Conservation (phyloP, 2,329 filamentous ascomycete species). For the Penicillium sp. region DNA sequence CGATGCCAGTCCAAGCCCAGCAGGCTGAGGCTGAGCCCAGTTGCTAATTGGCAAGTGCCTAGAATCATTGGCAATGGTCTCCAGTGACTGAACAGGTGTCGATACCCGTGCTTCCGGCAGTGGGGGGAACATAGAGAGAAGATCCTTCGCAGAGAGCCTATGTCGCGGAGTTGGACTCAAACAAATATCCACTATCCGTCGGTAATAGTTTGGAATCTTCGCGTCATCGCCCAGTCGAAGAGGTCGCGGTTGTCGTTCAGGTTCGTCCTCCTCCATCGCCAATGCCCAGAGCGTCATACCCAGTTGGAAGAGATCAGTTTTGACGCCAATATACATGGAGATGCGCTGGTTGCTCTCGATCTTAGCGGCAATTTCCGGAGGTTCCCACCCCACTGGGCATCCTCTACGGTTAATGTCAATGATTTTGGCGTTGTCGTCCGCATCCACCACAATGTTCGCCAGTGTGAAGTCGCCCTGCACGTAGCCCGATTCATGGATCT, state of each 20-base stretch:
- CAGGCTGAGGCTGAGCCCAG: background rate
- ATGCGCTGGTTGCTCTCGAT: constrained; percentile 87
- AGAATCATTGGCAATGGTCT: background rate
- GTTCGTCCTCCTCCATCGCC: constrained; percentile 83
- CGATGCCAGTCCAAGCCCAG: background rate
- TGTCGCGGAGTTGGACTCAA: constrained; percentile 70
- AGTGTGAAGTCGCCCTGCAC: constrained; percentile 97
- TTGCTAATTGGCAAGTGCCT: constrained; percentile 9
- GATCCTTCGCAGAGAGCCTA: constrained; percentile 68
- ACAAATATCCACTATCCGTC: constrained; percentile 71
- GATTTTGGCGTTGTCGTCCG: constrained; percentile 81
- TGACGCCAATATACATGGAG: constrained; percentile 96
- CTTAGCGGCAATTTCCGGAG: constrained; percentile 81
- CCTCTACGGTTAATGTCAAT: constrained; percentile 97
- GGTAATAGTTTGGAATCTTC: constrained; percentile 73
- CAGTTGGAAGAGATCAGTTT: constrained; percentile 92
- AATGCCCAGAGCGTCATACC: constrained; percentile 97
- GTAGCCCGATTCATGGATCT: constrained; percentile 93
- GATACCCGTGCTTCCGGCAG: constrained; percentile 12
- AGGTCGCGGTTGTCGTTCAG: constrained; percentile 73
- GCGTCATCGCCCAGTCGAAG: constrained; percentile 56
- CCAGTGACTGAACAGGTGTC: constrained; percentile 11
- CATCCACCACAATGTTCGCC: constrained; percentile 93
- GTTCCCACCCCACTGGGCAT: constrained; percentile 97
- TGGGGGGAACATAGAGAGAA: constrained; percentile 67